Evolutionary conservation across 352 stramenopile species (phyloP).

Genomic region (Pythium scleroteichum): DNA sequence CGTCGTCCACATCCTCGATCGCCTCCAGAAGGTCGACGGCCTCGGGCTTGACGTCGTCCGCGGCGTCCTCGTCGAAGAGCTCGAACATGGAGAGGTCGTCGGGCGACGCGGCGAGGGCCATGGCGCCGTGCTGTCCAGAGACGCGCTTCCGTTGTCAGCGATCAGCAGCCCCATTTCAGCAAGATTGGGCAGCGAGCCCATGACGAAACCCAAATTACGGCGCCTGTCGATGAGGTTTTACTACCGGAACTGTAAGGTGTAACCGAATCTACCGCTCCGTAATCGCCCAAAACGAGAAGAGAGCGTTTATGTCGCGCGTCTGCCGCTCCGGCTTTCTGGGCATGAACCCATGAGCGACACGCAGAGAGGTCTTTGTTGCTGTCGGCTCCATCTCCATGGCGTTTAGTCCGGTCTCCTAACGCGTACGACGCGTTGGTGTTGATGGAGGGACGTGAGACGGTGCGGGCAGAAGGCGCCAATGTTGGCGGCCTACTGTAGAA

Average conservation of each 20-base stretch:
- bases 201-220: neutral
- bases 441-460: no score
- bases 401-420: neutral
- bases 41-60: neutral
- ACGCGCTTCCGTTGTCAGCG: no score
- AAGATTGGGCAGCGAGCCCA: no score
- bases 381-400: neutral
- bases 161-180: no score
- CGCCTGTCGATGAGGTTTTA: slow-evolving; percentile 4
- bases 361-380: no score
- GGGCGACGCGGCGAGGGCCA: slow-evolving; percentile 2
- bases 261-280: neutral
- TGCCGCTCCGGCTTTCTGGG: slow-evolving; percentile 4
- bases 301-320: no score
- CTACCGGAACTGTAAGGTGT: neutral
- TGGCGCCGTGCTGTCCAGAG: neutral
- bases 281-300: no score
- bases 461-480: no score
- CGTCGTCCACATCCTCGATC: slow-evolving; percentile 8
- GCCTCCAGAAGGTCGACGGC: slow-evolving; percentile 7
- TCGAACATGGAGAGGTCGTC: slow-evolving; percentile 18
- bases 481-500: no score
- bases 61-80: slow-evolving; percentile 15
- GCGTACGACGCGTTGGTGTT: neutral
- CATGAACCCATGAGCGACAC: no score